Evolutionary conservation across 2,329 filamentous ascomycete species (phyloP).

Genomic region (Phialophora verrucosa): DNA sequence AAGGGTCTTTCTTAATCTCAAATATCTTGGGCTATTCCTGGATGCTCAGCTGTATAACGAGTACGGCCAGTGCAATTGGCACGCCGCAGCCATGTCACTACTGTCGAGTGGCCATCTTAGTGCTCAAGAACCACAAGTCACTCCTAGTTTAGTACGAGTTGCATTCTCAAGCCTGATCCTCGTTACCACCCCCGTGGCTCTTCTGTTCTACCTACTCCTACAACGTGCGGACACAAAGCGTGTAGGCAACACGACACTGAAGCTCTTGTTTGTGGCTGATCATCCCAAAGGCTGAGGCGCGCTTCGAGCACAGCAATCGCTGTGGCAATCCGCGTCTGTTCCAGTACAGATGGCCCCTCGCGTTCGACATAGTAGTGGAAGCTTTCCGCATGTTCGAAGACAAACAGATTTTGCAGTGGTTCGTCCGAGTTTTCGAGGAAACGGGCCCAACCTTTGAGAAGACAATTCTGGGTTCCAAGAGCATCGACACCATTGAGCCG

Average conservation of each 20-base stretch:
- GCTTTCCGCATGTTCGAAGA: background rate
- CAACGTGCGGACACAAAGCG: background rate
- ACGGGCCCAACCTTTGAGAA: background rate
- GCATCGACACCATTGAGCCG: slow-evolving; percentile 2
- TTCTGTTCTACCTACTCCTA: background rate
- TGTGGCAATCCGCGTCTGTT: background rate
- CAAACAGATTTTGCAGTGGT: background rate
- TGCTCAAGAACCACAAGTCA: background rate
- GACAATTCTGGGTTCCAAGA: background rate
- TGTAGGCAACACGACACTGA: background rate
- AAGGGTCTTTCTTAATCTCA: background rate
- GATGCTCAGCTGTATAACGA: too few species aligned
- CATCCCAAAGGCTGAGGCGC: background rate
- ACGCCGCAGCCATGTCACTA: background rate
- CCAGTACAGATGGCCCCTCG: background rate
- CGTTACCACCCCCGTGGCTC: background rate
- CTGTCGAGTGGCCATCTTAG: background rate
- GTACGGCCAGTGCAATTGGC: background rate
- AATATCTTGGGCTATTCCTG: background rate
- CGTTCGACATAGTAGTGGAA: background rate
- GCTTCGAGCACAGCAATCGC: background rate
- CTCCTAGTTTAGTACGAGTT: background rate
- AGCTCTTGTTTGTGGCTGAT: background rate
- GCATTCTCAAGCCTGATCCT: background rate
- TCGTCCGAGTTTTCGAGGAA: background rate